Evolutionary conservation across 139 green algal genomes (phyloP), one percentile per base, ranked within the genome.

Genomic region (Monoraphidium neglectum): DNA sequence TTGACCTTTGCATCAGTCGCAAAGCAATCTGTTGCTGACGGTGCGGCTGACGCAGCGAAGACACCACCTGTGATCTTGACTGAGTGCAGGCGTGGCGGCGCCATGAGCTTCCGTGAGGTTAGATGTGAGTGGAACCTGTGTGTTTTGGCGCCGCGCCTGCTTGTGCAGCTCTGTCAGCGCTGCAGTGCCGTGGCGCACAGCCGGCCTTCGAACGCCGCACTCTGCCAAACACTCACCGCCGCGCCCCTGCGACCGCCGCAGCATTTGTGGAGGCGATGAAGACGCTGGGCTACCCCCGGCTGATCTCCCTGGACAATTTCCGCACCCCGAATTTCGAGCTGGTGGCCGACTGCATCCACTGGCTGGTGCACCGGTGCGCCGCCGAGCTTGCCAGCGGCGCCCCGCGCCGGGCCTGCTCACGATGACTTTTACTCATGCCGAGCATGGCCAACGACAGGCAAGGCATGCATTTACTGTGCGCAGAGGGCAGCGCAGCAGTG

Each of bases 251-350:
- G 5, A 26, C 66, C 6, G 53, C 2, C 61, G 83, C 82, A 96
- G 91, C 83, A 12, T 94, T 93, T 60, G 88, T 77, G 23, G 91
- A 96, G 80, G 80, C 84, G 2, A 95, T 96, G 92, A 83, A 84
- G 68, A 76, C 81, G 4, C 49, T 96, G 64, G 91, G 91, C 0
- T 96, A 93, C 73, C 88, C 88, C 6, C 74, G 90, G 0, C 62
- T 92, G 2, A 91, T 96, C 43, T 90, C 81, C 54, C 86, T 94
- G 80, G 89, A 95, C 61, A 95, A 91, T 57, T 96, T 96, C 59
- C 68, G 88, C 2, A 74, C 72, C 0, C 88, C 88, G 2, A 94
- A 96, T 73, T 97, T 97, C 57, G 90, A 96, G 84, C 88, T 96
- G 5, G 92, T 96, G 4, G 88, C 92, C 6, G 93, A 97, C 57